Evolutionary conservation across 2,329 filamentous ascomycete species (phyloP).

Genomic region (Penicillium vulpinum): DNA sequence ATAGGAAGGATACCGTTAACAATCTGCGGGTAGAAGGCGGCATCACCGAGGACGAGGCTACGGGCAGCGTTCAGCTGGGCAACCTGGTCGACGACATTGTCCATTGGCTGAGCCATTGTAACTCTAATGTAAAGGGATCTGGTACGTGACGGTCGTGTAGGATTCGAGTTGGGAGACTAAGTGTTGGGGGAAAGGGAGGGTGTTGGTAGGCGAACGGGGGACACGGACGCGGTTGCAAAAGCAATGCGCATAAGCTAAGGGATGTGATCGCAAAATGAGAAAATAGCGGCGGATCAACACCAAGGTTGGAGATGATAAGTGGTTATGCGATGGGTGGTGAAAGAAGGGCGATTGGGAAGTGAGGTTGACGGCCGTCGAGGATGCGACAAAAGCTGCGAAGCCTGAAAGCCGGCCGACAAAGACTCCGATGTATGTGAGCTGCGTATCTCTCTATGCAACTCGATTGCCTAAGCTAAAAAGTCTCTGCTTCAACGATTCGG

Average conservation of each 20-base stretch:
- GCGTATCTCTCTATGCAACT: not conserved
- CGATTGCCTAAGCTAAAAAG: not conserved
- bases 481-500: not conserved
- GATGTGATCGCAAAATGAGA: not conserved
- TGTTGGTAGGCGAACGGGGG: conserved; percentile 3
- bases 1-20: conserved; percentile 92
- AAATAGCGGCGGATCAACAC: not conserved
- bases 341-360: not conserved
- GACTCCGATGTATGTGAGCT: conserved; percentile 1
- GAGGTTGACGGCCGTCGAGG: conserved; percentile 3
- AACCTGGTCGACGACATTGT: conserved; percentile 72
- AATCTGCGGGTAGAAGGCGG: conserved; percentile 86
- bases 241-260: conserved; percentile 11
- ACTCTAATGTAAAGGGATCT: conserved; percentile 14
- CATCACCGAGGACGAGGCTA: conserved; percentile 81
- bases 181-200: conserved; percentile 4
- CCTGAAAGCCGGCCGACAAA: conserved; percentile 16
- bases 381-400: conserved; percentile 13
- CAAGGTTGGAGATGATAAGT: not conserved
- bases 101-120: conserved; percentile 56
- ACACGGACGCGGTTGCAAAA: conserved; percentile 13
- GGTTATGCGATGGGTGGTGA: not conserved
- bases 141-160: conserved; percentile 7
- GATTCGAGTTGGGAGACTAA: not conserved
- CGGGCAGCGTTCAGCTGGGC: conserved; percentile 87